Base-by-base conservation (phyloP, 1,284 basidiomycete species). In the Moesziomyces antarcticus region DNA sequence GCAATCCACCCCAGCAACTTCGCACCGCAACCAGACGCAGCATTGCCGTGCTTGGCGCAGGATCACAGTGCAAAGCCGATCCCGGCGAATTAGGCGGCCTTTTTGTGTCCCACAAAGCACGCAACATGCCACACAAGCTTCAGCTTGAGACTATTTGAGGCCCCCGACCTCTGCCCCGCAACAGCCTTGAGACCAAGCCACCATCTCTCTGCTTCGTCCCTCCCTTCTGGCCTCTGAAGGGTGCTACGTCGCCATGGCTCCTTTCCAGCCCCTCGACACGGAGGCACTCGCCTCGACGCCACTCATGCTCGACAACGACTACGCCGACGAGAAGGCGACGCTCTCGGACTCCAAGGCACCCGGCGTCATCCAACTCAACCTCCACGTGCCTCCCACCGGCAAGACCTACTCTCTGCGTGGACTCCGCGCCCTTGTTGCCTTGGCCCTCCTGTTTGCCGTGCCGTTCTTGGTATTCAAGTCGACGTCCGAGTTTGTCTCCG, bases 261-360 rank as follows among this genome's bases (percentile, higher is more conserved):
- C 37, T 20, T 46, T 22, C 13, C 43, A 53, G 10, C 21, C 43
- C 24, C 10, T 50, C n/a, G 44, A 67, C 22, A 18, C 53, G 6
- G 52, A 66, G 50, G 20, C 18, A 11, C 43, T 55, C 41, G 55
- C 59, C 22, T 43, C 54, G n/a, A 42, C 55, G 44, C 64, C 64
- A 30, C 53, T 56, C 40, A 53, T 48, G 33, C 43, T 49, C 20
- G 49, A 66, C 35, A 41, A 27, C 24, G 47, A 51, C 18, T 45
- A 37, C n/a, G 0, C 47, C 49, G 49, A 57, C 24, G 52, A 59
- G 21, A 51, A 55, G 52, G 14, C 30, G 8, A 3, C 13, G 27
- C 20, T 37, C 14, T 11, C 35, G 13, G 35, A 37, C 11, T 7
- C 8, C 45, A 5, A 37, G 24, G n/a, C 10, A 40, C 41, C 30